These are phyloP conservation scores for Carex arenaria DNA, from an alignment of 202 grass and related monocot genomes.

Conservation along the genomic window DNA sequence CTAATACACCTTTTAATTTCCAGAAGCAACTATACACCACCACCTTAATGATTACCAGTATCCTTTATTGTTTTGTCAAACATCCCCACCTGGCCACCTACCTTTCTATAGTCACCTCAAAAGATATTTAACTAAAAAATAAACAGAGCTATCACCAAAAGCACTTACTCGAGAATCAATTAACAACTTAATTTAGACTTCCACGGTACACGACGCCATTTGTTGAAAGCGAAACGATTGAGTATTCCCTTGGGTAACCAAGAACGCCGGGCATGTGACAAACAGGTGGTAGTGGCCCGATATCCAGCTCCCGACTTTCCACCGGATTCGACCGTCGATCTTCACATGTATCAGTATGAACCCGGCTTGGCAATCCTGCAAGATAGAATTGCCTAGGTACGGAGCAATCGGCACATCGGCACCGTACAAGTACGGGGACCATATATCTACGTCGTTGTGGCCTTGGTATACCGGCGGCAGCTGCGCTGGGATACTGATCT, in stretches of 20 bases:
- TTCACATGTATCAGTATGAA: conserved; percentile 44
- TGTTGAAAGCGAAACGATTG: conserved; percentile 51
- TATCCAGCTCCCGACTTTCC: conserved; percentile 74
- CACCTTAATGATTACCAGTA: conserved; percentile 21
- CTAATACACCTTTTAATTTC: conserved; percentile 15
- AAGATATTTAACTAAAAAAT: neutral
- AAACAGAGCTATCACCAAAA: conserved; percentile 22
- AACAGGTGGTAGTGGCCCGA: conserved; percentile 76
- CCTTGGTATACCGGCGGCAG: conserved; percentile 57
- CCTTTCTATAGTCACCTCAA: conserved; percentile 20
- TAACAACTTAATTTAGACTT: conserved; percentile 39
- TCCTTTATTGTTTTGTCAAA: conserved; percentile 17
- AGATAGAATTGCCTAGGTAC: conserved; percentile 35
- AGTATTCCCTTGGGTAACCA: conserved; percentile 21
- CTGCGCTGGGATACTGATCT: conserved; percentile 37
- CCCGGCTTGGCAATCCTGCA: conserved; percentile 27
- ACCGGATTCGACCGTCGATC: conserved; percentile 61
- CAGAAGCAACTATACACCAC: conserved; percentile 26
- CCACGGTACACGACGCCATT: conserved; percentile 55
- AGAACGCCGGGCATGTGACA: conserved; percentile 61
- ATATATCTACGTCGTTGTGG: conserved; percentile 72
- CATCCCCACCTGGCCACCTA: neutral
- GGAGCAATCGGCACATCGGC: conserved; percentile 51
- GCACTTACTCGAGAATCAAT: conserved; percentile 10
- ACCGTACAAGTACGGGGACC: conserved; percentile 59